Evolutionary conservation across 2,329 filamentous ascomycete species (phyloP), one percentile per base, ranked within the genome.

Genomic region (Cordyceps militaris): DNA sequence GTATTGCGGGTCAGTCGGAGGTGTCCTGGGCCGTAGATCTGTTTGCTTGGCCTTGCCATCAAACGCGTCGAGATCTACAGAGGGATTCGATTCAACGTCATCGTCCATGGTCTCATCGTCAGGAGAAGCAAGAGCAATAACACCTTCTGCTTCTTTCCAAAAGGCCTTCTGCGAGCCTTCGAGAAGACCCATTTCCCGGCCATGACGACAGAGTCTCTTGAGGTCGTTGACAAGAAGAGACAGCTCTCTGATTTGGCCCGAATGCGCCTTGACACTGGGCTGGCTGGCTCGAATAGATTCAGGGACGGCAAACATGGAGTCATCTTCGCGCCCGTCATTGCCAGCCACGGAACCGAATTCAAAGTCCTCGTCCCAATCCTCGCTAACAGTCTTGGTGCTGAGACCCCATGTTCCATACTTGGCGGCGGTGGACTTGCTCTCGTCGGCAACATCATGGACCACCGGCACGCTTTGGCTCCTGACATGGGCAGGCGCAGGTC

Each of bases 351-450:
- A 75, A 9, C 80, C 80, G 67, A 93, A 92, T 60, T 93, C 88
- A 64, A 95, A 94, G 69, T 95, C 90, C 62, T 92, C 88, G 64
- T 93, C 90, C 90, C 90, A 95, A 66, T 94, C 89, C 68, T 95
- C 90, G 61, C 87, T 92, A 11, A 86, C 85, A 16, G 83, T 87
- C 70, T 92, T 92, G 61, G 83, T 86, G n/a, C 87, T 84, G 43
- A 91, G 74, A 2, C 88, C 88, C 89, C 89, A 93, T 1, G 89
- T 92, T 44, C 89, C 87, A 66, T 91, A 93, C 65, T 91, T 92
- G 55, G 80, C 74, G 1, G 73, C 80, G n/a, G 81, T 61, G 66
- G 70, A 76, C 70, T 74, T 87, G 66, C 70, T 71, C 66, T 70
- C 79, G 68, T 79, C 87, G 61, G 71, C 76, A 71, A 64, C 72